phyloP scores from a whole-genome alignment of 257 asterid species.

The Fraxinus anomala region DNA sequence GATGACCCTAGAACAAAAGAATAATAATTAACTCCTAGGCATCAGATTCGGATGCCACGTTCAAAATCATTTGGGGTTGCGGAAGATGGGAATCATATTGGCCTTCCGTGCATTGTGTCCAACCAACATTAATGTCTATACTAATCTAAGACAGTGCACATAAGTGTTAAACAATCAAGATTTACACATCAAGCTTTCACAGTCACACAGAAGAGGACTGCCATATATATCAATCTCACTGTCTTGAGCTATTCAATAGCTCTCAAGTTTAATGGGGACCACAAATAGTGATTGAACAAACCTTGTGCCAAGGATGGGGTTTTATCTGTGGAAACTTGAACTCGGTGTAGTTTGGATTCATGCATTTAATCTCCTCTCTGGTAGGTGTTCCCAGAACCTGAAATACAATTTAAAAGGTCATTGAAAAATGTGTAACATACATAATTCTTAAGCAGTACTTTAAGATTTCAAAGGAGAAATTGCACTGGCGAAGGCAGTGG shows the following conservation, averaged over 20 bases:
- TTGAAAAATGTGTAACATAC: not conserved
- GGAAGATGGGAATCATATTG: not conserved
- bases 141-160: constrained; percentile 1
- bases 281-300: constrained; percentile 27
- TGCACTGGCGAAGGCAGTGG: not conserved
- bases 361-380: constrained; percentile 94
- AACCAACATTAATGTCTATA: not conserved
- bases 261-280: not conserved
- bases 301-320: constrained; percentile 99
- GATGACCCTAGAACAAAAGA: constrained; percentile 3
- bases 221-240: constrained; percentile 14
- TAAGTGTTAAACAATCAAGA: not conserved
- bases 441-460: not conserved
- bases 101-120: not conserved
- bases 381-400: constrained; percentile 99
- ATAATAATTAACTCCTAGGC: not conserved
- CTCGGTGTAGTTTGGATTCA: constrained; percentile 92
- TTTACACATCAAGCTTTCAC: not conserved
- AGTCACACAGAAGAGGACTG: not conserved
- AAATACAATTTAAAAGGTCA: constrained; percentile 29
- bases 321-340: constrained; percentile 96
- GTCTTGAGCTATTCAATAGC: constrained; percentile 13
- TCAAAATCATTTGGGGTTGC: constrained; percentile 11
- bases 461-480: constrained; percentile 4
- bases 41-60: not conserved